Percentiles rank a stretch among this genome's conserved stretches.
These are phyloP conservation scores for Lepidium africanum DNA, from an alignment of 345 rosid species.

Conservation along the genomic window DNA sequence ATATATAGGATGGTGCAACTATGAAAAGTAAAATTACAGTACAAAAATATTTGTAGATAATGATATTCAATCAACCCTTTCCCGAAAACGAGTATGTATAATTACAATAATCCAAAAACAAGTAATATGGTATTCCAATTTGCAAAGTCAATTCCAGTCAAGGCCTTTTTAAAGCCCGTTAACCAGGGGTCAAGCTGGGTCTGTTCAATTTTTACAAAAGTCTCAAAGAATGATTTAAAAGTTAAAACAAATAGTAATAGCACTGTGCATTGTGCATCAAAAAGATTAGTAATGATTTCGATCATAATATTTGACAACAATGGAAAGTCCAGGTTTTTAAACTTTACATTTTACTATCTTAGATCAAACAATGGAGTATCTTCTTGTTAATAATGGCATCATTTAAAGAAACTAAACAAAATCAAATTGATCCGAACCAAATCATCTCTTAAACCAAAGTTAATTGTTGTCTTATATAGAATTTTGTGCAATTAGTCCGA, in stretches of 20 bases:
- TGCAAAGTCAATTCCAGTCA: neutral
- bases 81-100: neutral
- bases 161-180: slow-evolving; percentile 7
- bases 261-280: neutral
- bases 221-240: neutral
- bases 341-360: neutral
- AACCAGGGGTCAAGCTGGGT: neutral
- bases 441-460: neutral
- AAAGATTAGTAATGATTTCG: neutral
- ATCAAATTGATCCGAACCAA: neutral
- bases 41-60: neutral
- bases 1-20: neutral
- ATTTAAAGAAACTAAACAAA: neutral
- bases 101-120: neutral
- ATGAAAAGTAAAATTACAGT: neutral
- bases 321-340: neutral
- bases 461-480: neutral
- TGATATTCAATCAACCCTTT: too few relatives aligned
- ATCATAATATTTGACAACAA: neutral
- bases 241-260: neutral
- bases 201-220: neutral
- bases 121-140: neutral
- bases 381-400: neutral
- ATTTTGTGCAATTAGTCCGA: neutral
- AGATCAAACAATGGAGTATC: neutral